Evolutionary conservation across 768 basidiomycete genomes (phyloP).

Genomic region (Crepidotus variabilis): DNA sequence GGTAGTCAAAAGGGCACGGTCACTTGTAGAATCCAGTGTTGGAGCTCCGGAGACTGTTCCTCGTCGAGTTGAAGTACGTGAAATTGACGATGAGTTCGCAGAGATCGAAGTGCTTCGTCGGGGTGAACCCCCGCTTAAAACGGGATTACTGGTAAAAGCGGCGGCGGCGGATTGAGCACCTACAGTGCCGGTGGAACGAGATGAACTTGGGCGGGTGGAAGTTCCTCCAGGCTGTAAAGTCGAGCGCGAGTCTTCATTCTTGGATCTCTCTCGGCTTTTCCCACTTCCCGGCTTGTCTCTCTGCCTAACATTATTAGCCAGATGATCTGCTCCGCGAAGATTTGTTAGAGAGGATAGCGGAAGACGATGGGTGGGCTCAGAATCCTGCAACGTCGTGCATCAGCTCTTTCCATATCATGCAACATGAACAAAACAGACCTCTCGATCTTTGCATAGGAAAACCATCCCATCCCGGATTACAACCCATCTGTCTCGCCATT

Average conservation of each 20-base stretch:
- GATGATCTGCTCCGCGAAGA: constrained; percentile 41
- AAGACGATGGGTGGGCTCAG: constrained; percentile 32
- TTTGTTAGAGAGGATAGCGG: constrained; percentile 36
- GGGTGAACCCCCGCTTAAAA: not conserved
- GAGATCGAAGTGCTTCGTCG: constrained; percentile 11
- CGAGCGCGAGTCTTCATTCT: not conserved
- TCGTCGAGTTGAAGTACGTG: not conserved
- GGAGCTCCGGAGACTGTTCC: not conserved
- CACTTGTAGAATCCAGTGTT: not conserved
- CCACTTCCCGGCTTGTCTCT: not conserved
- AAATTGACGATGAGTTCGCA: not conserved
- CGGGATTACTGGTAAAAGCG: not conserved
- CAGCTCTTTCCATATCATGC: not conserved
- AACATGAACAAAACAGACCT: constrained; percentile 33
- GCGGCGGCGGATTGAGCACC: not conserved
- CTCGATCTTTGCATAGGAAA: constrained; percentile 48
- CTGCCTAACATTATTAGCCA: constrained; percentile 16
- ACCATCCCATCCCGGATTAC: constrained; percentile 56
- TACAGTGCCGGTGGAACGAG: constrained; percentile 8
- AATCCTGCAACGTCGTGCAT: constrained; percentile 28
- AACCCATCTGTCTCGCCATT: constrained; percentile 64
- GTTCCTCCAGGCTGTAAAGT: not conserved
- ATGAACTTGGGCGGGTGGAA: not conserved
- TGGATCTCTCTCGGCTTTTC: constrained; percentile 2
- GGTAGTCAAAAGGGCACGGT: not conserved